Evolutionary conservation across 73 alveolate species (phyloP).

Genomic region (Symbiodinium pilosum): DNA sequence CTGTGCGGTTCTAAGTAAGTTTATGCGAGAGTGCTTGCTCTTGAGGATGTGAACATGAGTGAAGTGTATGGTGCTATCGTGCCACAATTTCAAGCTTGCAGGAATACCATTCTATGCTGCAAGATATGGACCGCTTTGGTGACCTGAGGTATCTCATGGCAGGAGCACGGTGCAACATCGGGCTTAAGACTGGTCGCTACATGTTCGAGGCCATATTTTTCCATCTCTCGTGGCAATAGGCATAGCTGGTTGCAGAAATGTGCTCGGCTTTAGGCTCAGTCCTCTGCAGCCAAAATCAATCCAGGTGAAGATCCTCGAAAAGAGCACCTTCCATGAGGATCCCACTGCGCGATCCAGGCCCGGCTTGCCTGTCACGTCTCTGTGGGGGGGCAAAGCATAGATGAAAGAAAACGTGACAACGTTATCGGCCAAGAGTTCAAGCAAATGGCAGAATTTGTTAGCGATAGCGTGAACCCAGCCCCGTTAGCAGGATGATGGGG

Average conservation of each 20-base stretch:
- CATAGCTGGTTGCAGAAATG: too few relatives aligned
- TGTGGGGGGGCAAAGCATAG: too few relatives aligned
- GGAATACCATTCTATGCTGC: too few relatives aligned
- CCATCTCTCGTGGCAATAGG: too few relatives aligned
- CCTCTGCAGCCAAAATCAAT: background rate
- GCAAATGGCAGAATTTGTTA: background rate
- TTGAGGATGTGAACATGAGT: too few relatives aligned
- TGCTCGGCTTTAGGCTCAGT: background rate
- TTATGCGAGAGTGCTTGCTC: too few relatives aligned
- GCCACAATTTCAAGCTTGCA: too few relatives aligned
- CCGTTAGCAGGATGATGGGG: background rate
- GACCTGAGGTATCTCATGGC: constrained; percentile 54
- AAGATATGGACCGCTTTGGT: background rate
- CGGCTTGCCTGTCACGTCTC: too few relatives aligned
- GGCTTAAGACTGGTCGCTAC: constrained; percentile 85
- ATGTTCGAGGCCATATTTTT: constrained; percentile 25
- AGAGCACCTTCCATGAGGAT: background rate
- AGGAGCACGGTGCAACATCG: constrained; percentile 47
- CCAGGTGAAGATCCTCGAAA: constrained; percentile 18
- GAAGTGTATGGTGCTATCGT: too few relatives aligned
- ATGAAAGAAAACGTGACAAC: too few relatives aligned
- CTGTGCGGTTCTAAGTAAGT: too few relatives aligned
- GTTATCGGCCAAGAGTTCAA: background rate
- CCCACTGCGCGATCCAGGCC: constrained; percentile 9
- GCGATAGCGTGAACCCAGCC: background rate